Evolutionary conservation across 768 basidiomycete species (phyloP).

Genomic region (Hygrocybe punicea): DNA sequence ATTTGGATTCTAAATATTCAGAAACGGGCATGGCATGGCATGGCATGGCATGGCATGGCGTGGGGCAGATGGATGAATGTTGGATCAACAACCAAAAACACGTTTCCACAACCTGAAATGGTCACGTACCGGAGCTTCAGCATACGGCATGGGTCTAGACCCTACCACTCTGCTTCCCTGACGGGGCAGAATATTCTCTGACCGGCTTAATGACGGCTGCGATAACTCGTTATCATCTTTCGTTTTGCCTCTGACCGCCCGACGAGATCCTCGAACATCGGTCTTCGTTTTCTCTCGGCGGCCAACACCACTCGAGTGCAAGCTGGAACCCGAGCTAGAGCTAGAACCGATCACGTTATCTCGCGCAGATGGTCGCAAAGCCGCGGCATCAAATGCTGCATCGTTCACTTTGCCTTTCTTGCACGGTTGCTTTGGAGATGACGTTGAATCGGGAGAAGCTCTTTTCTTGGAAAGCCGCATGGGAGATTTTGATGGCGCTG

Average conservation of each 20-base stretch:
- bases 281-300: background rate
- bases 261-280: background rate
- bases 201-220: background rate
- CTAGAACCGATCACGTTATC: background rate
- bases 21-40: too few species aligned
- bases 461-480: slow-evolving; percentile 50
- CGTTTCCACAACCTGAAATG: background rate
- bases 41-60: too few species aligned
- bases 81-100: background rate
- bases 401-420: slow-evolving; percentile 32
- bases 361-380: background rate
- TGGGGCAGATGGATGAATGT: background rate
- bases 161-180: background rate
- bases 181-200: background rate
- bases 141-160: background rate
- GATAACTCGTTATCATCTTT: background rate
- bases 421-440: slow-evolving; percentile 17
- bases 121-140: background rate
- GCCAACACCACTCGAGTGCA: background rate
- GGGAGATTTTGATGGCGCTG: slow-evolving; percentile 32
- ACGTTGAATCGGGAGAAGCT: slow-evolving; percentile 28
- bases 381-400: background rate
- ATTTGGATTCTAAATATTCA: background rate
- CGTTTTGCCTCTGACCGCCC: background rate
- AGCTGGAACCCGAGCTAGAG: background rate